phyloP scores from a whole-genome alignment of 1,284 basidiomycete genomes.

The Apiotrichum gracile region DNA sequence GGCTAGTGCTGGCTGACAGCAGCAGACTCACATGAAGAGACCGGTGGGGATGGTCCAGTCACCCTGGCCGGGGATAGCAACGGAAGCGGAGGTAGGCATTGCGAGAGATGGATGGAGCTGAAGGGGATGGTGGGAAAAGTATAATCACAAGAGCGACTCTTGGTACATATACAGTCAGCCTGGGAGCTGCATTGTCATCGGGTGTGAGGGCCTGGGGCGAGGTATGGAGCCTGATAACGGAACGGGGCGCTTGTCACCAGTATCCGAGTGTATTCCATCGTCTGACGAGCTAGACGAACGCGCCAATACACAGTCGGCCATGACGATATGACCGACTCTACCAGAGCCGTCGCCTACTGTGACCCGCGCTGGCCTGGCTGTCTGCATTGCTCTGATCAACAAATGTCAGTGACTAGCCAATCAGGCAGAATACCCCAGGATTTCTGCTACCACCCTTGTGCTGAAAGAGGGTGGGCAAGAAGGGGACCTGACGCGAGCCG shows the following conservation, averaged over 20 bases:
- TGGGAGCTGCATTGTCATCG: neutral
- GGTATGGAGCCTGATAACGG: neutral
- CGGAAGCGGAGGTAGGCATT: constrained; percentile 11
- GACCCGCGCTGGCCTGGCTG: no score
- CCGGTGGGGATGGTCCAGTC: constrained; percentile 66
- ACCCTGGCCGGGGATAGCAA: constrained; percentile 23
- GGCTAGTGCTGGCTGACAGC: no score
- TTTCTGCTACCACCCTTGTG: no score
- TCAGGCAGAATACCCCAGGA: neutral
- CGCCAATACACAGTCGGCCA: no score
- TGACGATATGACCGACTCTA: no score
- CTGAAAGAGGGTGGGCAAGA: no score
- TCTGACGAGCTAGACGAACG: neutral
- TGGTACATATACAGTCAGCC: neutral
- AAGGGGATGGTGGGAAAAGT: neutral
- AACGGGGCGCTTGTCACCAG: neutral
- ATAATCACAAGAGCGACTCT: neutral
- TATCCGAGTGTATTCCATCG: neutral
- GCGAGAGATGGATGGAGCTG: neutral
- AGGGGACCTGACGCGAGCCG: no score
- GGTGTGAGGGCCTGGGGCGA: neutral
- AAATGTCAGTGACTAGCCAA: neutral
- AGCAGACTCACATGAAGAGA: constrained; percentile 62
- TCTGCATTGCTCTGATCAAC: no score
- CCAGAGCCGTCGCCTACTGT: no score